Base-by-base conservation (phyloP, 257 asterid genomes). In the Petunia axillaris region DNA sequence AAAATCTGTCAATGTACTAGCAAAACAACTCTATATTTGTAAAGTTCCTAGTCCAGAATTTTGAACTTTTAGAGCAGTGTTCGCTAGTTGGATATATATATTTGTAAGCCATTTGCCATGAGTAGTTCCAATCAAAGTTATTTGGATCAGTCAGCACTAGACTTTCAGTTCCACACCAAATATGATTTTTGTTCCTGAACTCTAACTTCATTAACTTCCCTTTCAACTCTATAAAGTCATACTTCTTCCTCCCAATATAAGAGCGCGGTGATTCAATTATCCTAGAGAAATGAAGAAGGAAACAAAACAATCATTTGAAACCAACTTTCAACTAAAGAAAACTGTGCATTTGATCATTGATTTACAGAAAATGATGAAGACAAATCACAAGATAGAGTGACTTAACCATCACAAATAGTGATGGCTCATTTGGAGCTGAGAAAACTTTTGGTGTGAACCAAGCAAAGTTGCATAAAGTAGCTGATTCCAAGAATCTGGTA, bases 401-500 rank as follows among this genome's bases (percentile, higher is more conserved):
- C 25, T 25, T 25, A 25, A 25, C 25, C 25, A 25, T 25, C 25
- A 25, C 14, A 66, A 58, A 35, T 59, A 82, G 41, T 67, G 60
- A 57, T 59, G 82, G 52, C 75, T 46, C 53, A 79, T 71, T 75
- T 14, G 81, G 8, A 9, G 0, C 25, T 46, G 71, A 37, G 37
- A 53, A 70, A 58, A 65, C 10, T 62, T 35, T 8, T 16, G 70
- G 36, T 76, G 86, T 38, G 84, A 77, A 36, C 71, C 50, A 79
- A 86, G 55, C 79, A 84, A 76, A 79, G 78, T 59, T 10, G 91
- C 91, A 77, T 83, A 89, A 14, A 90, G 86, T 71, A 90, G 84
- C 85, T 87, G 85, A 79, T 87, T 91, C 97, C 91, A 92, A 6
- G 89, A 65, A 50, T 89, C 93, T 0, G 93, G 97, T 59, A 89